Conservation (phyloP, 176 grass and related monocot genomes). For the Tillandsia leiboldiana region DNA sequence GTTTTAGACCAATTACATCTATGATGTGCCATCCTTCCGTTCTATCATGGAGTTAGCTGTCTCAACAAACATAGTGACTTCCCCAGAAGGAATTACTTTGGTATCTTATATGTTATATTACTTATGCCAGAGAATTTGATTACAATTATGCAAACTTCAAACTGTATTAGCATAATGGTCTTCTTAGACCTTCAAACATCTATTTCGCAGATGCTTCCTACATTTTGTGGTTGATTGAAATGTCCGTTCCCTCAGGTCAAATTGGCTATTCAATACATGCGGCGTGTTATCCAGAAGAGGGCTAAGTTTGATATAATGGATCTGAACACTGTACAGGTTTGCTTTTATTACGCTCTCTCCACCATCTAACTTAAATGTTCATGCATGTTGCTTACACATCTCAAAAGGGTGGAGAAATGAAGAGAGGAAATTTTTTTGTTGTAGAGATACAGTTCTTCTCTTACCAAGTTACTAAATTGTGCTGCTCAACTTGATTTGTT, state of each 20-base stretch:
- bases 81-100: not conserved
- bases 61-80: not conserved
- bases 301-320: conserved; percentile 98
- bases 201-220: conserved; percentile 1
- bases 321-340: conserved; percentile 84
- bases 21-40: too few species aligned
- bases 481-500: too few species aligned
- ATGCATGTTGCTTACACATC: not conserved
- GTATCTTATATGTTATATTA: not conserved
- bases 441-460: not conserved
- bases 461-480: too few species aligned
- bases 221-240: not conserved
- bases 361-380: not conserved
- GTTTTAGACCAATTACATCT: too few species aligned
- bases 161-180: not conserved
- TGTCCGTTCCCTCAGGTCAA: conserved; percentile 52
- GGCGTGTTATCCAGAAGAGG: conserved; percentile 80
- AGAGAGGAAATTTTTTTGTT: not conserved
- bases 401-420: not conserved
- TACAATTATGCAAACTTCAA: not conserved
- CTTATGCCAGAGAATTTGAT: not conserved
- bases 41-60: too few species aligned
- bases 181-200: conserved; percentile 6
- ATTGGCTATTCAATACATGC: conserved; percentile 90
- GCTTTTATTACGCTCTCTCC: conserved; percentile 3